Conservation (phyloP, 495 filamentous ascomycete genomes). For the Penicillium coffeae region DNA sequence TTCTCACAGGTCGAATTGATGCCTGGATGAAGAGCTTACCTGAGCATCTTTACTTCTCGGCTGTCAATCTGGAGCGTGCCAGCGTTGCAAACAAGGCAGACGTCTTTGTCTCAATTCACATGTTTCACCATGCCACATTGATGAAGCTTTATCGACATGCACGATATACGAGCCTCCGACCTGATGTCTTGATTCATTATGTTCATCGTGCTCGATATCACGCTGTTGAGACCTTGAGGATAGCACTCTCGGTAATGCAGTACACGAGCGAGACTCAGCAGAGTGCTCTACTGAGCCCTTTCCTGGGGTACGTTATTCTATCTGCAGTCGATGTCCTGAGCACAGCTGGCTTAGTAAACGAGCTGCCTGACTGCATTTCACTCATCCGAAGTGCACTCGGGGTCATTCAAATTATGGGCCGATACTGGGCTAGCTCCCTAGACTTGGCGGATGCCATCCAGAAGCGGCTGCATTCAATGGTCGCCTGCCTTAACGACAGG, state of each 20-base stretch:
- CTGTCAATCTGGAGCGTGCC: constrained; percentile 47
- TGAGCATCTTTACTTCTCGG: constrained; percentile 43
- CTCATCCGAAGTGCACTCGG: constrained; percentile 45
- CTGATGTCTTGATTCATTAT: constrained; percentile 29
- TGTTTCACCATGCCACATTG: constrained; percentile 56
- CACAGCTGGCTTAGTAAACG: constrained; percentile 28
- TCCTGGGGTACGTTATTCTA: constrained; percentile 41
- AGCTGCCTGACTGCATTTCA: constrained; percentile 41
- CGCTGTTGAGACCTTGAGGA: constrained; percentile 39
- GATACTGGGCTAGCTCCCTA: constrained; percentile 32
- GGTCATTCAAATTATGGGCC: constrained; percentile 26
- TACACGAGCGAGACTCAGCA: constrained; percentile 13
- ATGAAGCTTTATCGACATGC: constrained; percentile 62
- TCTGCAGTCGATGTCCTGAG: constrained; percentile 47
- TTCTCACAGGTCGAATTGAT: constrained; percentile 46
- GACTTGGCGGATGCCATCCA: constrained; percentile 27
- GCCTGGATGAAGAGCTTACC: constrained; percentile 46
- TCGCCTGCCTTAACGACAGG: constrained; percentile 24
- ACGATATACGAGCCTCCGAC: constrained; percentile 33
- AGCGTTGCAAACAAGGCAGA: constrained; percentile 45
- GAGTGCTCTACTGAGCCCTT: constrained; percentile 36
- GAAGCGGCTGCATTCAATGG: constrained; percentile 27
- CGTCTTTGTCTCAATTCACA: constrained; percentile 55
- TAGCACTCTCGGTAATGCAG: constrained; percentile 26
- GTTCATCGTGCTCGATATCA: constrained; percentile 39